phyloP scores from a whole-genome alignment of 371 early-diverging fungal species.

The Dinochytrium kinnereticum region DNA sequence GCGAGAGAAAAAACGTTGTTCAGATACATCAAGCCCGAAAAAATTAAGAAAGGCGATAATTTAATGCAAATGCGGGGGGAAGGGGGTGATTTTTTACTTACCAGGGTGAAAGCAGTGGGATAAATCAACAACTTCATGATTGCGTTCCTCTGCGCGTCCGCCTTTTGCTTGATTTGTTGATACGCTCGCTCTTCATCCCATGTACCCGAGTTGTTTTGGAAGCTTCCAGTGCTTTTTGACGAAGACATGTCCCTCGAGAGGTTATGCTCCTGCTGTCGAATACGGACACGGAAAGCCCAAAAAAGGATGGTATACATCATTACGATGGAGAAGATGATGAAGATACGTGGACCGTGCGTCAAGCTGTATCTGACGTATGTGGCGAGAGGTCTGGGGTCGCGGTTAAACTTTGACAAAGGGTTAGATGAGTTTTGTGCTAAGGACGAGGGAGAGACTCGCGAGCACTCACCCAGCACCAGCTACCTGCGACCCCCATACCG shows the following conservation, averaged over 20 bases:
- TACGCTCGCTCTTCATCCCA: background rate
- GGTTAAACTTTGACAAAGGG: background rate
- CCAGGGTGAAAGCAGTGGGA: constrained; percentile 10
- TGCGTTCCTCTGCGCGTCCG: constrained; percentile 10
- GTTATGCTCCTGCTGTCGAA: background rate
- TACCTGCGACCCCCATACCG: background rate
- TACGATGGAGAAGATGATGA: constrained; percentile 17
- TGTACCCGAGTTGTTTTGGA: background rate
- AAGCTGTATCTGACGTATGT: constrained; percentile 13
- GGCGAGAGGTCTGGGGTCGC: constrained; percentile 5
- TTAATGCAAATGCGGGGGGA: background rate
- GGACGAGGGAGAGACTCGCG: background rate
- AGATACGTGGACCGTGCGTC: constrained; percentile 16
- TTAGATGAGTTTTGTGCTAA: background rate
- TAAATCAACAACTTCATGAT: constrained; percentile 20
- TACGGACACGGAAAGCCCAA: background rate
- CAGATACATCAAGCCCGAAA: background rate
- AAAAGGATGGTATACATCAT: constrained; percentile 10
- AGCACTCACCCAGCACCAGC: constrained; percentile 17
- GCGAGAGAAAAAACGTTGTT: background rate
- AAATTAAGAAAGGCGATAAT: background rate
- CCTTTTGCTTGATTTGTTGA: constrained; percentile 10
- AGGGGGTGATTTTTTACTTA: background rate
- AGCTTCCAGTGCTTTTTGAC: background rate
- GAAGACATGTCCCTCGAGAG: background rate